Evolutionary conservation across 345 rosid species (phyloP), one percentile per base, ranked within the genome.

Genomic region (Brassica carinata): DNA sequence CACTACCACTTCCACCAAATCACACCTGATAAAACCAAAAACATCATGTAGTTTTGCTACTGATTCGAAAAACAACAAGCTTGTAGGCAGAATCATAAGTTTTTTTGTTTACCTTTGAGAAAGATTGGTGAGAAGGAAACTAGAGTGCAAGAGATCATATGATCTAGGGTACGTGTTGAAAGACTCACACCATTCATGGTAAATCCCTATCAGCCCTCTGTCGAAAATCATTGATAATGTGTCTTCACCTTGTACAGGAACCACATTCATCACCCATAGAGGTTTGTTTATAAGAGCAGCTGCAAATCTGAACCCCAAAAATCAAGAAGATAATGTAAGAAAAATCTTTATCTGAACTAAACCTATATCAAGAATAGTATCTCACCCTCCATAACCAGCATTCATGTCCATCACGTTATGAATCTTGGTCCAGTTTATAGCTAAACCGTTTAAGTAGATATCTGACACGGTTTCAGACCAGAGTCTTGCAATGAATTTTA

Each of bases 301-400:
- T 0, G 96, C 93, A 83, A 96, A 93, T 86, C 99, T 91, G 90
- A 67, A 33, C 74, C 18, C 69, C 67, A 62, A 73, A 33, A 7
- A 62, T 13, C 10, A 68, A 17, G 62, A 58, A 69, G 5, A 57
- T 26, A 30, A 1, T 1, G 13, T 23, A 87, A 55, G 90, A 87
- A 5, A 53, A 53, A 8, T 85, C 78, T 76, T 87, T 89, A 64
- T 83, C 75, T 57, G 69, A 73, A 71, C 0, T 29, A 5, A 34
- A 38, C 88, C 85, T 64, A 88, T 13, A 55, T 1, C 59, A 61
- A 74, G 64, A 0, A 18, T 2, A 27, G 5, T 23, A 23, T 18
- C 86, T 87, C 86, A 95, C 99, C 99, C 97, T 90, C 99, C 99
- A 82, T 86, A 89, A 69, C 94, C 90, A 34, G 99, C 97, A 84